Conservation (phyloP, 2,329 filamentous ascomycete genomes). For the Cladorrhinum sp. region DNA sequence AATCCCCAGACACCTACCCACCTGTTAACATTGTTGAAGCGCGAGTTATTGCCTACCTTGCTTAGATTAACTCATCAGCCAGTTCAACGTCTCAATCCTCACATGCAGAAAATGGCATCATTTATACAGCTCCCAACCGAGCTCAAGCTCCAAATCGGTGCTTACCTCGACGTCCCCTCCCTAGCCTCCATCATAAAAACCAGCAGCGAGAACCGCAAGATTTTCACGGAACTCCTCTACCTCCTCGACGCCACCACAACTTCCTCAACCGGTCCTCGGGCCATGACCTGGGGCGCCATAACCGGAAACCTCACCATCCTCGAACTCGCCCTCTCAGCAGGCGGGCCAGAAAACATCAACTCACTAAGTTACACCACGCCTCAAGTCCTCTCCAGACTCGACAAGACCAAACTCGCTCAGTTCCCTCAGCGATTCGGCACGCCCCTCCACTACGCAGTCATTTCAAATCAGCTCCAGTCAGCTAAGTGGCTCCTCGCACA, state of each 20-base stretch:
- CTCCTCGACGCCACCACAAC: neutral
- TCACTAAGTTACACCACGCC: neutral
- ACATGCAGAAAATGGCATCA: neutral
- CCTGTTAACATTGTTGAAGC: no score
- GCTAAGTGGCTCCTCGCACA: neutral
- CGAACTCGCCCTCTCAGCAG: neutral
- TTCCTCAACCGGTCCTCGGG: neutral
- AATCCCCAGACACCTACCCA: no score
- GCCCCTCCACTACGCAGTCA: slow-evolving; percentile 1
- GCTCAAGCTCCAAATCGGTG: neutral
- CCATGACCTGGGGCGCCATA: neutral
- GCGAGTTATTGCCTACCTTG: no score
- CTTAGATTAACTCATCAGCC: no score
- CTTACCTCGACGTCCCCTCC: neutral
- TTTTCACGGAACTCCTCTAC: neutral
- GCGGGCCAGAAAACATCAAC: neutral
- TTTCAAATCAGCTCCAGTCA: neutral
- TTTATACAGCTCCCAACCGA: neutral
- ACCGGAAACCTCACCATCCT: neutral
- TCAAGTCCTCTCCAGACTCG: neutral
- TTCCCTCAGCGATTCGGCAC: neutral
- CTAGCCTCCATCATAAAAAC: neutral
- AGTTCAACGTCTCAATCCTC: neutral
- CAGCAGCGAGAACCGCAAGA: neutral
- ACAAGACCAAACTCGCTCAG: neutral